These are phyloP conservation scores for Nakazawaea siamensis DNA, from an alignment of 805 yeast species.

Conservation along the genomic window DNA sequence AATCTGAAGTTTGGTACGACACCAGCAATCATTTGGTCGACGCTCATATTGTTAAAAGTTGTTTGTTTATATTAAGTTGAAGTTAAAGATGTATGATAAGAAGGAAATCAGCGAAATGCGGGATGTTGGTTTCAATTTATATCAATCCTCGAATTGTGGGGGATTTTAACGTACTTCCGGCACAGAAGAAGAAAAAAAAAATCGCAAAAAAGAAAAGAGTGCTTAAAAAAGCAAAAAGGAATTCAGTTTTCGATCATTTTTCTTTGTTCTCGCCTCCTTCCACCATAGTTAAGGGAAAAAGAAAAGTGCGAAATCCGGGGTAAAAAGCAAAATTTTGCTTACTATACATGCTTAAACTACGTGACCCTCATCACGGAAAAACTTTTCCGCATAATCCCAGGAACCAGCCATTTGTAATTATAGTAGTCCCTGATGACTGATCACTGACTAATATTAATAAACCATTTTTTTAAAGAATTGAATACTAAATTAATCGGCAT, in stretches of 20 bases:
- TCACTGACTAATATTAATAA: no score
- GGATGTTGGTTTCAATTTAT: no score
- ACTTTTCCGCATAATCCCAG: no score
- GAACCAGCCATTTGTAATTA: no score
- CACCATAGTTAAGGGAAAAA: neutral
- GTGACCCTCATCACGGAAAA: no score
- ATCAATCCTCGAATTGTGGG: neutral
- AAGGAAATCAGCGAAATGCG: no score
- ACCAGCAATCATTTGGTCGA: conserved; percentile 22
- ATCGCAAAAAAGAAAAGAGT: neutral
- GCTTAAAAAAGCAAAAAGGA: neutral
- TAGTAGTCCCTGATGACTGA: no score
- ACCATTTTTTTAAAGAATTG: no score
- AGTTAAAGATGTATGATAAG: no score
- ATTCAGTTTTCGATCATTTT: conserved; percentile 1
- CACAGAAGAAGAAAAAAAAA: conserved; percentile 1
- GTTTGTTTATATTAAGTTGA: no score
- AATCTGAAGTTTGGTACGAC: conserved; percentile 57
- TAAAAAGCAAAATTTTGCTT: neutral
- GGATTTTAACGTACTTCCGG: neutral
- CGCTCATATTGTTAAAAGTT: neutral
- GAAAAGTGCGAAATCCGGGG: conserved; percentile 6
- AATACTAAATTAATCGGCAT: no score
- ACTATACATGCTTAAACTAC: no score
- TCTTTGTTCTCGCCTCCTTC: neutral